Evolutionary conservation across 2,329 filamentous ascomycete species (phyloP).

Genomic region (Hymenoscyphus repandus): DNA sequence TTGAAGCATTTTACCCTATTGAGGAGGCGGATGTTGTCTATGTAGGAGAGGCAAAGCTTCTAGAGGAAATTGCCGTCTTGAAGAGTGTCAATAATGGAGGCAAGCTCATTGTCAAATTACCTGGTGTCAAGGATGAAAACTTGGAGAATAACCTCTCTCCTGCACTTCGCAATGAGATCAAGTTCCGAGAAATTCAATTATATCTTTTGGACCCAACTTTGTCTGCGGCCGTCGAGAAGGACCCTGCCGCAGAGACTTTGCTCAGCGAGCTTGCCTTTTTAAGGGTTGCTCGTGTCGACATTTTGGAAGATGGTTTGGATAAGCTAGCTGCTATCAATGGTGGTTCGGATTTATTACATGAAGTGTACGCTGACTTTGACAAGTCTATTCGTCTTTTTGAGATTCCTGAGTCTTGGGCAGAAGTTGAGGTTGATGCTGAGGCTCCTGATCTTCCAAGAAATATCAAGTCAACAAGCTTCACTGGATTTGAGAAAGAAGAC

Average conservation of each 20-base stretch:
- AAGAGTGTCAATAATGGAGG: conserved; percentile 65
- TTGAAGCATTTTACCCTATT: conserved; percentile 80
- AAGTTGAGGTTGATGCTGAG: conserved; percentile 55
- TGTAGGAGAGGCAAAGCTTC: conserved; percentile 72
- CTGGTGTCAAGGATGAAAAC: conserved; percentile 80
- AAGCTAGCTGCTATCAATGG: conserved; percentile 58
- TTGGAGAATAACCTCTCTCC: conserved; percentile 79
- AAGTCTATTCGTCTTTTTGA: conserved; percentile 68
- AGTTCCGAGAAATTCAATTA: conserved; percentile 64
- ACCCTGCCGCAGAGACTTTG: conserved; percentile 55
- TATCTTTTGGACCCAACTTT: conserved; percentile 69
- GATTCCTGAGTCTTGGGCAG: conserved; percentile 74
- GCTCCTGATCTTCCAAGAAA: conserved; percentile 52
- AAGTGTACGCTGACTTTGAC: conserved; percentile 62
- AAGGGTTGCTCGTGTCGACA: conserved; percentile 64
- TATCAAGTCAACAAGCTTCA: conserved; percentile 77
- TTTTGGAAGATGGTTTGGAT: conserved; percentile 55
- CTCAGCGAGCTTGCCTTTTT: conserved; percentile 80
- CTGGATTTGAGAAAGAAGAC: conserved; percentile 71
- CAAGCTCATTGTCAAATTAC: conserved; percentile 69
- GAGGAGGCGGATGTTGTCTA: conserved; percentile 74
- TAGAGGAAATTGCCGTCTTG: conserved; percentile 72
- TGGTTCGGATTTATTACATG: conserved; percentile 45
- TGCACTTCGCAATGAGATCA: conserved; percentile 64
- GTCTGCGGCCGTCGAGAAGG: conserved; percentile 62